These are phyloP conservation scores for Cystofilobasidium macerans DNA, from an alignment of 768 basidiomycete genomes.

Conservation along the genomic window DNA sequence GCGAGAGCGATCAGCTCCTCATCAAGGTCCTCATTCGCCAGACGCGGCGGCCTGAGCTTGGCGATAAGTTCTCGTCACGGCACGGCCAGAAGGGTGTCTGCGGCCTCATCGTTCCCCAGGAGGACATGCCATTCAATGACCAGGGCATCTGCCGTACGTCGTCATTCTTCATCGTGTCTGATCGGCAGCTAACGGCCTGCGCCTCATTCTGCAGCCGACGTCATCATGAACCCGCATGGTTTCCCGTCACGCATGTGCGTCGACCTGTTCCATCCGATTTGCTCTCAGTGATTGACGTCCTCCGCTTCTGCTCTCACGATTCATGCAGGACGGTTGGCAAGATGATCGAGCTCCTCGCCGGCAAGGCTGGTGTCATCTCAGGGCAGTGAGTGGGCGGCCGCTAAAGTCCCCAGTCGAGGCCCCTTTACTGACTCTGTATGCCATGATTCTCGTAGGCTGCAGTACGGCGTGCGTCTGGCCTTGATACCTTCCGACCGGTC, in stretches of 20 bases:
- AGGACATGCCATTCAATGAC: conserved; percentile 98
- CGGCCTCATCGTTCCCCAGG: conserved; percentile 95
- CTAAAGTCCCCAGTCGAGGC: not conserved
- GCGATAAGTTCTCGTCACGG: conserved; percentile 95
- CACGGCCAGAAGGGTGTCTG: conserved; percentile 99
- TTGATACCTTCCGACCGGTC: not conserved
- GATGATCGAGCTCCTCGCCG: conserved; percentile 95
- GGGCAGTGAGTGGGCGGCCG: conserved; percentile 11
- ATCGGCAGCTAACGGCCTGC: not conserved
- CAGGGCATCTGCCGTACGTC: conserved; percentile 69
- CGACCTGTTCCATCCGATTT: no score
- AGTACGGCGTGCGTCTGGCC: conserved; percentile 22
- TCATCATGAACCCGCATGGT: conserved; percentile 99
- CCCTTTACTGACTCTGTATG: not conserved
- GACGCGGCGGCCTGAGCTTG: conserved; percentile 88
- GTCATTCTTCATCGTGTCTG: not conserved
- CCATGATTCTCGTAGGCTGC: conserved; percentile 2
- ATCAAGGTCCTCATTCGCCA: conserved; percentile 97
- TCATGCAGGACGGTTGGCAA: conserved; percentile 86
- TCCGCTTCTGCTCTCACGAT: not conserved
- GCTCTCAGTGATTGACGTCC: not conserved
- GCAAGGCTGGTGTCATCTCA: conserved; percentile 53
- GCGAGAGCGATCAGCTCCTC: conserved; percentile 87
- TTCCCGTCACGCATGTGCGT: conserved; percentile 72
- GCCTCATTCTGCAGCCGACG: conserved; percentile 48